These are phyloP conservation scores for Fagus sylvatica DNA, from an alignment of 306 rosid species.

Conservation along the genomic window DNA sequence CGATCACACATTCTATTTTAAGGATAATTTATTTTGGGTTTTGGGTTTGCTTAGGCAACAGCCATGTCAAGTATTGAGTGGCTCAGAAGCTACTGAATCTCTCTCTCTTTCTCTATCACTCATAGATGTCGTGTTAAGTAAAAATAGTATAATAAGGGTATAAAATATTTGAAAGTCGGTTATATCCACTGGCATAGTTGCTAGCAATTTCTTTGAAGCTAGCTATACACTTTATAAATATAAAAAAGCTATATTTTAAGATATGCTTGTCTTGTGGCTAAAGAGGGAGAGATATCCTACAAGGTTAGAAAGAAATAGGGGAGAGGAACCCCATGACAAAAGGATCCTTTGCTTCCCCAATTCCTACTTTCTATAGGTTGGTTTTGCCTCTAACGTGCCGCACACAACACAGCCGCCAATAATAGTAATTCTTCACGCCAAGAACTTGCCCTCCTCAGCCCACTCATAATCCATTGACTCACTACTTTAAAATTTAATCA, in stretches of 20 bases:
- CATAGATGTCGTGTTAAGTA: constrained; percentile 24
- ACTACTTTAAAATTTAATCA: background rate
- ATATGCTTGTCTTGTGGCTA: constrained; percentile 12
- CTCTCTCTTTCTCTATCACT: constrained; percentile 7
- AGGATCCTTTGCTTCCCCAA: constrained; percentile 27
- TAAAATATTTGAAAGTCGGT: constrained; percentile 17
- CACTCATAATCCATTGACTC: constrained; percentile 15
- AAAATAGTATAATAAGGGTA: constrained; percentile 4
- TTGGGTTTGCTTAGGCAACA: constrained; percentile 31
- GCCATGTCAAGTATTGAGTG: constrained; percentile 34
- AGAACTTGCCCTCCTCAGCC: constrained; percentile 5
- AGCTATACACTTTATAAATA: background rate
- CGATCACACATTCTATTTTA: background rate
- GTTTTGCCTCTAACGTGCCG: constrained; percentile 28
- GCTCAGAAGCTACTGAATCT: constrained; percentile 33
- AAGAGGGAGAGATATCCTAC: background rate
- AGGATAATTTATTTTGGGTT: constrained; percentile 4
- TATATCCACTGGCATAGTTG: constrained; percentile 29
- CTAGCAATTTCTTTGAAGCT: constrained; percentile 34
- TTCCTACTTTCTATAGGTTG: constrained; percentile 2
- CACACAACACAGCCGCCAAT: constrained; percentile 34
- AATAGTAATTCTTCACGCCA: constrained; percentile 18
- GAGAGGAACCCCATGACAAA: constrained; percentile 9
- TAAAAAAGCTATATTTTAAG: background rate
- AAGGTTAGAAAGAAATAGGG: background rate